These are phyloP conservation scores for Fusarium mundagurra DNA, from an alignment of 2,329 filamentous ascomycete genomes.

Conservation along the genomic window DNA sequence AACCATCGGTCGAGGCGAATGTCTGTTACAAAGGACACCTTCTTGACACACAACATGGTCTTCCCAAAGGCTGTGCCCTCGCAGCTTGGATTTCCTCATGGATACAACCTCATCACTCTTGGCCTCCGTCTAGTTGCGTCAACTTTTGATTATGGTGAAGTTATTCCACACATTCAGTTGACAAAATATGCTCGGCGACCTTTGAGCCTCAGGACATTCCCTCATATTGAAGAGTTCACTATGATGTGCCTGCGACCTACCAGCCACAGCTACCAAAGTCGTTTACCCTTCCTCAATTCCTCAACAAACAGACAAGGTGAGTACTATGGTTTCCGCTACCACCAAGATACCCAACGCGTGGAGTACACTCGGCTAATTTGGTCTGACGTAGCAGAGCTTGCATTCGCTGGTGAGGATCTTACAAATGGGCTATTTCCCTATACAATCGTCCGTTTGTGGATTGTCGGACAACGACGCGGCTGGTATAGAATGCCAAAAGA, in stretches of 20 bases:
- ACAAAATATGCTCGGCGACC: background rate
- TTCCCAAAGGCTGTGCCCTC: background rate
- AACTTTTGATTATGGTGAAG: background rate
- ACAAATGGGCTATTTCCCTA: background rate
- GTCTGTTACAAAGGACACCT: slow-evolving; percentile 4
- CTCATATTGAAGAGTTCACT: slow-evolving; percentile 20
- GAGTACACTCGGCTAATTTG: slow-evolving; percentile 15
- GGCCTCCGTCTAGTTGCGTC: slow-evolving; percentile 4
- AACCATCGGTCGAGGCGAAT: background rate
- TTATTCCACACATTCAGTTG: background rate
- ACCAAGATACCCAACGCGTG: background rate
- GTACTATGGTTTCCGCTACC: slow-evolving; percentile 35
- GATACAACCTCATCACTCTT: background rate
- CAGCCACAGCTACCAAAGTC: background rate
- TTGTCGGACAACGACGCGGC: slow-evolving; percentile 2
- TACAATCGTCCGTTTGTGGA: slow-evolving; percentile 17
- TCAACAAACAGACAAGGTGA: background rate
- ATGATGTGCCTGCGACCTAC: slow-evolving; percentile 1
- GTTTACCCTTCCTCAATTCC: background rate
- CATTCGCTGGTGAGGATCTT: background rate
- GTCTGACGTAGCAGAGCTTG: slow-evolving; percentile 5
- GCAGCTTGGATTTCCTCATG: background rate
- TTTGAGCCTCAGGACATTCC: background rate
- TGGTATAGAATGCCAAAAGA: background rate
- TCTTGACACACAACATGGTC: slow-evolving; percentile 13